A percentile compares a stretch with the other conserved stretches of the same genome.
These are phyloP conservation scores for Thamnidium elegans DNA, from an alignment of 192 early-diverging fungal genomes.

Conservation along the genomic window DNA sequence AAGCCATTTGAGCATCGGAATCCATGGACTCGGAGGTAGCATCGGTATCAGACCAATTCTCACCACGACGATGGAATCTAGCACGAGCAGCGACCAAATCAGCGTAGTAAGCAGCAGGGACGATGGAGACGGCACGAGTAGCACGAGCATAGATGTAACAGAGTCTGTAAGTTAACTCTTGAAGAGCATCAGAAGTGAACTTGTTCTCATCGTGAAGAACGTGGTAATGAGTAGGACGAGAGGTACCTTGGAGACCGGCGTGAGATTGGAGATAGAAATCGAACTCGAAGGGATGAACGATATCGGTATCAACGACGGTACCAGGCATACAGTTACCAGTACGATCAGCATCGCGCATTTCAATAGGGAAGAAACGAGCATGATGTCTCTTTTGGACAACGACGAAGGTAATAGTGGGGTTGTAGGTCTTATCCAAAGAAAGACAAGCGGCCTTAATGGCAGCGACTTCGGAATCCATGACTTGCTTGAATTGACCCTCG, in stretches of 20 bases:
- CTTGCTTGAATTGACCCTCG: constrained; percentile 80
- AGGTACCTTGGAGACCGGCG: constrained; percentile 88
- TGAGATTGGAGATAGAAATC: constrained; percentile 93
- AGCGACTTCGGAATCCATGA: constrained; percentile 67
- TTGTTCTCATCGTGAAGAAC: constrained; percentile 85
- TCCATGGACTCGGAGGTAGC: constrained; percentile 35
- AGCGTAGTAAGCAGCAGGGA: constrained; percentile 92
- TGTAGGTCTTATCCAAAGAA: constrained; percentile 64
- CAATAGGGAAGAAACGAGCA: constrained; percentile 76
- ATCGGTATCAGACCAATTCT: constrained; percentile 45
- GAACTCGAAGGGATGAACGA: constrained; percentile 78
- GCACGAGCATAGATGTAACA: constrained; percentile 90
- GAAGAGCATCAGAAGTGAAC: constrained; percentile 78
- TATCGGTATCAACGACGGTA: constrained; percentile 68
- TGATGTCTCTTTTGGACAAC: constrained; percentile 92
- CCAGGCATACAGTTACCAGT: constrained; percentile 83
- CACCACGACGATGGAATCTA: constrained; percentile 75
- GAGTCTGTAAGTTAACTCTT: constrained; percentile 84
- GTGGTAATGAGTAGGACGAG: constrained; percentile 88
- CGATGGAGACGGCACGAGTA: constrained; percentile 84
- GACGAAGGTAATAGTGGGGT: constrained; percentile 78
- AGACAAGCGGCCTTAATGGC: constrained; percentile 50
- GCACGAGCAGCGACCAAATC: constrained; percentile 88
- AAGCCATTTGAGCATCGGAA: constrained; percentile 26
- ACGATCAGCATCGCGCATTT: constrained; percentile 58